Evolutionary conservation across 352 stramenopile genomes (phyloP).

Genomic region (Globisporangium nodosum): DNA sequence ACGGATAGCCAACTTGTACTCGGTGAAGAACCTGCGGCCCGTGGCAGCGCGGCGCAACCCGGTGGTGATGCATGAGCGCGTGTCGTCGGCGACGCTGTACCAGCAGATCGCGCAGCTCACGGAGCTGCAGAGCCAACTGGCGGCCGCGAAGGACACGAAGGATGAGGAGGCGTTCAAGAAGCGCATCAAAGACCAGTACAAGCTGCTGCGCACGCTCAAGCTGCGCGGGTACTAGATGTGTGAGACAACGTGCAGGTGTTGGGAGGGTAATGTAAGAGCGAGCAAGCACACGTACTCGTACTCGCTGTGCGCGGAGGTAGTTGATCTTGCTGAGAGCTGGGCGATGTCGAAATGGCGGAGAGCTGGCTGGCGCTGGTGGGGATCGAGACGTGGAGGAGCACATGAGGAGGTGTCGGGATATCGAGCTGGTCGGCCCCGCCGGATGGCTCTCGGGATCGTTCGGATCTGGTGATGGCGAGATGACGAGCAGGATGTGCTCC

Average conservation of each 20-base stretch:
- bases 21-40: constrained; percentile 11
- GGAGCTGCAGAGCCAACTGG: constrained; percentile 48
- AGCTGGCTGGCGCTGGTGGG: no score
- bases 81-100: constrained; percentile 32
- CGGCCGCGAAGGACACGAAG: constrained; percentile 30
- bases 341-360: background rate
- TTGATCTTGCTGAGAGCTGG: background rate
- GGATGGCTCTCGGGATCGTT: background rate
- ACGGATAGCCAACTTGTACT: constrained; percentile 15
- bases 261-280: background rate
- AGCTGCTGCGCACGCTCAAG: constrained; percentile 43
- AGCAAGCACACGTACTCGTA: background rate
- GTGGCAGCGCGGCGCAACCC: constrained; percentile 12
- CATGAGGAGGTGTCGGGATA: background rate
- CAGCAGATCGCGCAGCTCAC: constrained; percentile 50
- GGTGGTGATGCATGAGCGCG: constrained; percentile 25
- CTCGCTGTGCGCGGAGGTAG: background rate
- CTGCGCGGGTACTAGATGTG: constrained; percentile 16
- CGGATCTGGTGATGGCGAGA: background rate
- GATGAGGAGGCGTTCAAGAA: constrained; percentile 43
- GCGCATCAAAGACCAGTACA: constrained; percentile 59
- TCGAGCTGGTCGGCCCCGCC: background rate
- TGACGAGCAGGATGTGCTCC: background rate
- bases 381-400: no score
- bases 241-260: background rate